Conservation (phyloP, 2,329 filamentous ascomycete genomes). For the Talaromyces albobiverticillius region DNA sequence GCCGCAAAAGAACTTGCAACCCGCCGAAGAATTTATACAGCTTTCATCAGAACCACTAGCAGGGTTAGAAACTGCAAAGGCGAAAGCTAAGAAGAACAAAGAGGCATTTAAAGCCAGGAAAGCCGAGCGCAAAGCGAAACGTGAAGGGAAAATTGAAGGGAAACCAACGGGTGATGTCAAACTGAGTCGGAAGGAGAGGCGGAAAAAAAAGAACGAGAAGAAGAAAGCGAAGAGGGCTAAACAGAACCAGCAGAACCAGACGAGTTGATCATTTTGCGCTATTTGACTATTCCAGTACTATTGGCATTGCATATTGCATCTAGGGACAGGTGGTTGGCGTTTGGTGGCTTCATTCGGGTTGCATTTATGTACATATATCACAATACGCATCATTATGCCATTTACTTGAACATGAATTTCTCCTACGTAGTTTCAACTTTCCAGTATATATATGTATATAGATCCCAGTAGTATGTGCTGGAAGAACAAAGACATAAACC, state of each 20-base stretch:
- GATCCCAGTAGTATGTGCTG: background rate
- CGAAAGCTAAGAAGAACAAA: conserved; percentile 13
- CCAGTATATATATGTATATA: no score
- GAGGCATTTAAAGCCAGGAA: conserved; percentile 6
- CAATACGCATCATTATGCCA: background rate
- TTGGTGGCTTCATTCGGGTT: background rate
- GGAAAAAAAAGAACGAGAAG: conserved; percentile 7
- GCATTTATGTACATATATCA: background rate
- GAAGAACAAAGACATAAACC: background rate
- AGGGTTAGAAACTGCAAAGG: conserved; percentile 10
- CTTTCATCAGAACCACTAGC: conserved; percentile 6
- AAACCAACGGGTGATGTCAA: background rate
- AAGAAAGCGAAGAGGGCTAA: conserved; percentile 12
- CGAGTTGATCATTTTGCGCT: no score
- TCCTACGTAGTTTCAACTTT: no score
- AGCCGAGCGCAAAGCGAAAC: conserved; percentile 5
- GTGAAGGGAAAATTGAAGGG: conserved; percentile 6
- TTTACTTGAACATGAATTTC: background rate
- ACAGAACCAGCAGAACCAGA: conserved; percentile 9
- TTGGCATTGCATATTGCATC: background rate
- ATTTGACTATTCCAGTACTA: background rate
- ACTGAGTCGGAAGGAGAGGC: background rate
- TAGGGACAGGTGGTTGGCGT: background rate
- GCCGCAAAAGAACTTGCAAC: conserved; percentile 1
- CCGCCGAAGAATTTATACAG: conserved; percentile 13